Conservation (phyloP, 78 protist genomes). For the Capsaspora owczarzaki region DNA sequence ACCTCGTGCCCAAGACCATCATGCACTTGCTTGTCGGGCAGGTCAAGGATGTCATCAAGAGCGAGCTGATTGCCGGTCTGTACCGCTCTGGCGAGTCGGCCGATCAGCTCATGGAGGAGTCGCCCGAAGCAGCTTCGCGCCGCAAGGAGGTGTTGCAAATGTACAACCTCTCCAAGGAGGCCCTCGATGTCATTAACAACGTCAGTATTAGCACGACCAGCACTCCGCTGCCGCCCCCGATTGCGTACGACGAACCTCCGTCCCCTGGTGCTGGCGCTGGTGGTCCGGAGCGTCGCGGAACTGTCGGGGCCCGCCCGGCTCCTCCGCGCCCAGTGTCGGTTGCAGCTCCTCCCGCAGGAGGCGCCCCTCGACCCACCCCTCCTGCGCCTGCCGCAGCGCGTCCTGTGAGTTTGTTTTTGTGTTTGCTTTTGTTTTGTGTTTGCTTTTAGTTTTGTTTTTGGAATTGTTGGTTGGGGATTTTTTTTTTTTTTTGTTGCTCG, state of each 20-base stretch:
- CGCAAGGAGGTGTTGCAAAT: background rate
- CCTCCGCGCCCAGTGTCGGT: too few species aligned
- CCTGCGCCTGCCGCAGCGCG: too few species aligned
- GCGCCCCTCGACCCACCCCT: too few species aligned
- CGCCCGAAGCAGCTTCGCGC: background rate
- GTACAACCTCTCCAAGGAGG: background rate
- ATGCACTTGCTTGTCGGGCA: constrained; percentile 86
- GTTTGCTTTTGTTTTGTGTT: too few species aligned
- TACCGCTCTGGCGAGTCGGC: constrained; percentile 33
- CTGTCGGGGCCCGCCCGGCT: too few species aligned
- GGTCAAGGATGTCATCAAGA: constrained; percentile 61
- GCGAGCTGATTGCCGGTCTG: constrained; percentile 58
- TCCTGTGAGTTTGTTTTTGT: too few species aligned
- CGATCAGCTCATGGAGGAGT: background rate
- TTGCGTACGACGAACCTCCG: background rate
- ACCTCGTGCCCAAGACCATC: constrained; percentile 83
- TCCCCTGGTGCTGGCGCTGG: too few species aligned
- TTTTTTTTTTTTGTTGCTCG: too few species aligned
- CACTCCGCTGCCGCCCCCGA: background rate
- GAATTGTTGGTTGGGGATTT: too few species aligned
- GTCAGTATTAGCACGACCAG: background rate
- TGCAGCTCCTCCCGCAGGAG: too few species aligned
- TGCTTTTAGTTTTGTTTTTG: too few species aligned
- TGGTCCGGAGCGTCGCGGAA: too few species aligned
- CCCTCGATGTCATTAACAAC: background rate